Percentiles rank a stretch among this genome's conserved stretches.
phyloP scores from a whole-genome alignment of 225 moss, liverwort and hornwort species.

The Polytrichum commune region DNA sequence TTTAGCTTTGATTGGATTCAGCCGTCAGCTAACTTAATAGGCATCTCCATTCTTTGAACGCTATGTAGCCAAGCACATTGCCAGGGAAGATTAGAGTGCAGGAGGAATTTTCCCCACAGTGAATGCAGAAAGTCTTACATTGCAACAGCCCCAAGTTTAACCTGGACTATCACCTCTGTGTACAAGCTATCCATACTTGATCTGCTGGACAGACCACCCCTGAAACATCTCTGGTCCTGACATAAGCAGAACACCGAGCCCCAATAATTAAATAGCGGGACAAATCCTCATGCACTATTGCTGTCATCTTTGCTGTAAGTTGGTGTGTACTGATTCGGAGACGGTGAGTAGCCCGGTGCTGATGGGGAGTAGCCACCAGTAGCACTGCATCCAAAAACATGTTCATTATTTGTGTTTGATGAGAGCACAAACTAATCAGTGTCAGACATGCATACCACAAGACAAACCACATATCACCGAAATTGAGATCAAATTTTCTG shows the following conservation, averaged over 20 bases:
- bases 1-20: too few relatives aligned
- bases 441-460: background rate
- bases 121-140: too few relatives aligned
- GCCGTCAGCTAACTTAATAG: too few relatives aligned
- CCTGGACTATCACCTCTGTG: conserved; percentile 2
- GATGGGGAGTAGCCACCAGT: conserved; percentile 97
- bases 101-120: too few relatives aligned
- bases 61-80: too few relatives aligned
- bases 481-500: too few relatives aligned
- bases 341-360: conserved; percentile 92
- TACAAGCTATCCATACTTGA: background rate
- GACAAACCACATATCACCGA: background rate
- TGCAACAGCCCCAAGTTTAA: background rate
- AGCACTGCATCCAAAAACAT: conserved; percentile 44
- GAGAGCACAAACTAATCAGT: background rate
- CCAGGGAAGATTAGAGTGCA: too few relatives aligned
- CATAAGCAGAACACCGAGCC: conserved; percentile 1
- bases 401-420: background rate
- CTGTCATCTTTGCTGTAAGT: conserved; percentile 95
- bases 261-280: background rate
- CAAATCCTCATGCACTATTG: conserved; percentile 33
- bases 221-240: conserved; percentile 7
- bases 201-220: background rate
- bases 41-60: too few relatives aligned
- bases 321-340: conserved; percentile 80